Evolutionary conservation across 495 filamentous ascomycete genomes (phyloP).

Genomic region (Penicillium cataractarum): DNA sequence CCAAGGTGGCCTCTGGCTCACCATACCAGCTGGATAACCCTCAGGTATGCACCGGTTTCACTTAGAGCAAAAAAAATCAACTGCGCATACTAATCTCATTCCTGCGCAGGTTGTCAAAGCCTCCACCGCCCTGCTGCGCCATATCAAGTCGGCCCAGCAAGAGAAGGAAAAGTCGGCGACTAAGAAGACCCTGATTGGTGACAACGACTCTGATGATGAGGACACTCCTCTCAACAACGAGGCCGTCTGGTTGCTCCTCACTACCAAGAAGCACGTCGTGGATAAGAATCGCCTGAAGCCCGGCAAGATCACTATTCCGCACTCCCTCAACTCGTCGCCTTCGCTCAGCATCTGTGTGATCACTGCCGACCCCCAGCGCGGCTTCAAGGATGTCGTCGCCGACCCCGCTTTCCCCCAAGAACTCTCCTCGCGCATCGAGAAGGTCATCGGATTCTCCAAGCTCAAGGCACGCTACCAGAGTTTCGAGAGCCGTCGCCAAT

Average conservation of each 20-base stretch:
- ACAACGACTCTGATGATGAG: slow-evolving; percentile 54
- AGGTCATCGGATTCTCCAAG: slow-evolving; percentile 81
- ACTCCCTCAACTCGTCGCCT: slow-evolving; percentile 66
- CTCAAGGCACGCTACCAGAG: slow-evolving; percentile 82
- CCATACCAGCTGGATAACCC: slow-evolving; percentile 68
- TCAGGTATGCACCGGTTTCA: slow-evolving; percentile 52
- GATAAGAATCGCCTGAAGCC: slow-evolving; percentile 81
- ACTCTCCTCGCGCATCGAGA: slow-evolving; percentile 71
- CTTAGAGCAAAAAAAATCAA: slow-evolving; percentile 16
- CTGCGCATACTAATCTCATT: slow-evolving; percentile 20
- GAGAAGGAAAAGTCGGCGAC: slow-evolving; percentile 56
- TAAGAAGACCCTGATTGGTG: slow-evolving; percentile 76
- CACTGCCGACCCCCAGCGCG: slow-evolving; percentile 81
- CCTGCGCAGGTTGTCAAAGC: slow-evolving; percentile 69
- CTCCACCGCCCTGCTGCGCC: slow-evolving; percentile 75
- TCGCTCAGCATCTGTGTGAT: slow-evolving; percentile 79
- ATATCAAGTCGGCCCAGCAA: slow-evolving; percentile 70
- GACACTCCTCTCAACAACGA: slow-evolving; percentile 54
- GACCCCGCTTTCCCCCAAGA: slow-evolving; percentile 73
- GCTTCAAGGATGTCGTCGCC: slow-evolving; percentile 84
- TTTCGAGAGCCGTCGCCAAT: slow-evolving; percentile 82
- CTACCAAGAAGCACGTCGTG: slow-evolving; percentile 86
- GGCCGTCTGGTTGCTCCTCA: slow-evolving; percentile 81
- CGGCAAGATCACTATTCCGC: slow-evolving; percentile 63
- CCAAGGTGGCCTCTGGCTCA: slow-evolving; percentile 53